Evolutionary conservation across 208 protist genomes (phyloP).

Genomic region (Trypanosoma brucei): DNA sequence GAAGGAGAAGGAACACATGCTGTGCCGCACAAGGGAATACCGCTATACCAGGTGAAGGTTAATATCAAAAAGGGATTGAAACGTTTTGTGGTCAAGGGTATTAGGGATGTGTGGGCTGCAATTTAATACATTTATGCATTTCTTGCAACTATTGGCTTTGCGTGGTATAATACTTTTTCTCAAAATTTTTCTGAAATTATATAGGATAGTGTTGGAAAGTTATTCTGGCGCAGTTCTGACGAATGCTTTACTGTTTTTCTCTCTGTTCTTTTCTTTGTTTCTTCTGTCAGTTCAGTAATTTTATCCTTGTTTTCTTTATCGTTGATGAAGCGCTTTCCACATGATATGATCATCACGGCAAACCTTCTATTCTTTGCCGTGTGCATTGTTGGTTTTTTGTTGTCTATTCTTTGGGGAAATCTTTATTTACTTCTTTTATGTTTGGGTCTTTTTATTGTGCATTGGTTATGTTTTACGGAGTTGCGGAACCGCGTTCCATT

Average conservation of each 20-base stretch:
- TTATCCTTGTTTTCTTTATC: too few relatives aligned
- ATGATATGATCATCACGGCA: not conserved
- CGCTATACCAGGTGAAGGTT: constrained; percentile 48
- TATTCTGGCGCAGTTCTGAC: too few relatives aligned
- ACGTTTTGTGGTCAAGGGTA: constrained; percentile 62
- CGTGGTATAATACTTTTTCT: not conserved
- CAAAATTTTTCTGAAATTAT: constrained; percentile 7
- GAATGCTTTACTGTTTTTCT: too few relatives aligned
- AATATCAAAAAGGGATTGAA: constrained; percentile 36
- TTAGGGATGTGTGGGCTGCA: constrained; percentile 69
- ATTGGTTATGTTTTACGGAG: constrained; percentile 31
- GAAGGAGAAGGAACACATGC: not conserved
- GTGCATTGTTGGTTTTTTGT: constrained; percentile 15
- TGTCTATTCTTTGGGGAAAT: constrained; percentile 12
- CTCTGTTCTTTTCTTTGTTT: too few relatives aligned
- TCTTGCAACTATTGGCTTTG: not conserved
- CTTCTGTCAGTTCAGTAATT: too few relatives aligned
- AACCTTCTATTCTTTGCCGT: constrained; percentile 17
- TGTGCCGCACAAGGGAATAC: constrained; percentile 46
- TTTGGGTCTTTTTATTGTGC: constrained; percentile 13
- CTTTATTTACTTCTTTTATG: constrained; percentile 14
- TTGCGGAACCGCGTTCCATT: constrained; percentile 75
- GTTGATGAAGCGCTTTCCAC: too few relatives aligned
- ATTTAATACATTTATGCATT: constrained; percentile 40
- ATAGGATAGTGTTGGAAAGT: constrained; percentile 2